Evolutionary conservation across 441 rosid species (phyloP).

Genomic region (Gossypium trilobum): DNA sequence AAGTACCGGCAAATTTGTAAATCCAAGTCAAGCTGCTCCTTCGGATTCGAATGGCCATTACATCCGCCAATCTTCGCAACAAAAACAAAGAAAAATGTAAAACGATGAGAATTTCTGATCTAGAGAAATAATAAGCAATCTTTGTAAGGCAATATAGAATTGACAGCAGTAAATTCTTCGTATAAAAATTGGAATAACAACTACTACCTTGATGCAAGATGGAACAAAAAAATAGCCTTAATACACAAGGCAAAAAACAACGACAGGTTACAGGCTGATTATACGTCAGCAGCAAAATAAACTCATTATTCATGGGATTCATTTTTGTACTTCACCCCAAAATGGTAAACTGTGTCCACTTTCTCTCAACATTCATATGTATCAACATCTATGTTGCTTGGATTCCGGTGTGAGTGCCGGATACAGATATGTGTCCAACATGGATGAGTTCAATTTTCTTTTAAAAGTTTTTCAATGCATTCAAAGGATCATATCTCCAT

Average conservation of each 20-base stretch:
- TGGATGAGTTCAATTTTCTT: neutral
- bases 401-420: neutral
- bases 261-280: neutral
- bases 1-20: neutral
- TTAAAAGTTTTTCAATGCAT: neutral
- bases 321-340: neutral
- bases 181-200: neutral
- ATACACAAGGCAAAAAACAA: neutral
- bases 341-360: neutral
- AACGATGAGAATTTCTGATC: neutral
- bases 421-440: neutral
- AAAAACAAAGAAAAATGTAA: neutral
- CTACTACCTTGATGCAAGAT: neutral
- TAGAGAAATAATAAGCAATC: neutral
- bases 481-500: neutral
- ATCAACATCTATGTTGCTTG: neutral
- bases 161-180: neutral
- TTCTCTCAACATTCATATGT: neutral
- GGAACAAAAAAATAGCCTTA: neutral
- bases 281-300: neutral
- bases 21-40: neutral
- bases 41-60: neutral
- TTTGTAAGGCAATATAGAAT: neutral
- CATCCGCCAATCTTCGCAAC: neutral
- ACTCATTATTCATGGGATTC: neutral